Evolutionary conservation across 2,329 filamentous ascomycete genomes (phyloP).

Genomic region (Fusarium torreyae): DNA sequence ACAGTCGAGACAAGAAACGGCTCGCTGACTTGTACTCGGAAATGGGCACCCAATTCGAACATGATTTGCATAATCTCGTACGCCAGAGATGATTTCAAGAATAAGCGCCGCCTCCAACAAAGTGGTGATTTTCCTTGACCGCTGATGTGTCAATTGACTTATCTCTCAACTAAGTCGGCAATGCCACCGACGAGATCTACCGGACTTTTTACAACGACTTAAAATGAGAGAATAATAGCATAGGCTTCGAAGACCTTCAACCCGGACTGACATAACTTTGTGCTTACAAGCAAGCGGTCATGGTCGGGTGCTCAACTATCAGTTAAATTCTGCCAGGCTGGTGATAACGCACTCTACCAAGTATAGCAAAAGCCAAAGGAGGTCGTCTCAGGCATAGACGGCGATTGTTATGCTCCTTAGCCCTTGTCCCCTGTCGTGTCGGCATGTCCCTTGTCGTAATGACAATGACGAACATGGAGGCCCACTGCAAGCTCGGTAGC

Average conservation of each 20-base stretch:
- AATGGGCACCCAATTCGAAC: slow-evolving; percentile 10
- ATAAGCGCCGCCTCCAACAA: slow-evolving; percentile 12
- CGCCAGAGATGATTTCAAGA: slow-evolving; percentile 1
- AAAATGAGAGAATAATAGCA: background rate
- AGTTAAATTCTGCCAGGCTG: background rate
- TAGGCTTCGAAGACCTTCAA: background rate
- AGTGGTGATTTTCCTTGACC: background rate
- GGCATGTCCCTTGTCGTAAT: slow-evolving; percentile 39
- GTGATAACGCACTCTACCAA: slow-evolving; percentile 7
- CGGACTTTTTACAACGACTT: background rate
- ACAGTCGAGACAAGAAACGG: slow-evolving; percentile 12
- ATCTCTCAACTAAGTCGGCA: slow-evolving; percentile 3
- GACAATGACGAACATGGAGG: slow-evolving; percentile 50
- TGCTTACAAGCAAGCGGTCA: background rate
- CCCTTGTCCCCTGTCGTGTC: slow-evolving; percentile 25
- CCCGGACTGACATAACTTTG: background rate
- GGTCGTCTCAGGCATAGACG: slow-evolving; percentile 25
- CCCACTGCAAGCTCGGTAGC: slow-evolving; percentile 50
- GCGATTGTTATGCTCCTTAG: slow-evolving; percentile 29
- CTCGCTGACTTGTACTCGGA: slow-evolving; percentile 14
- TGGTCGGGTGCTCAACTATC: background rate
- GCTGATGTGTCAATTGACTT: background rate
- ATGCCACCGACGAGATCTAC: slow-evolving; percentile 1
- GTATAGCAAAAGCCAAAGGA: background rate
- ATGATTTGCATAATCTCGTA: slow-evolving; percentile 6